Conservation (phyloP, 2,329 filamentous ascomycete genomes). For the Cryphonectria radicalis region DNA sequence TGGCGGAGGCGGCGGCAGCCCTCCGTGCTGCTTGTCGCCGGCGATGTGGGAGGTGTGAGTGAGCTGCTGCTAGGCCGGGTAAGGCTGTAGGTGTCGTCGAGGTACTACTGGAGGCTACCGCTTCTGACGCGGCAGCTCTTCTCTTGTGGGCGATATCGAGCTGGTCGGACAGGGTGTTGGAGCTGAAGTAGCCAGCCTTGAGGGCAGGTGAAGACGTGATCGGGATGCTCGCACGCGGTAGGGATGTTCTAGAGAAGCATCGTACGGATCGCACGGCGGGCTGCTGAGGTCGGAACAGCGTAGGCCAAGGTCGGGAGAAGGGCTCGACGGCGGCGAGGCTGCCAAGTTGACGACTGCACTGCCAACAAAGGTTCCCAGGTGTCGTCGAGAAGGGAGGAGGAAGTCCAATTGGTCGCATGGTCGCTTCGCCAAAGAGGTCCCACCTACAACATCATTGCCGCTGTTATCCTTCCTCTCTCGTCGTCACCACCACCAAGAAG, state of each 20-base stretch:
- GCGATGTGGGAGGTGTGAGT: conserved; percentile 33
- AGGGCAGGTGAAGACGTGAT: conserved; percentile 32
- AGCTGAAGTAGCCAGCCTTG: conserved; percentile 41
- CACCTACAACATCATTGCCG: conserved; percentile 7
- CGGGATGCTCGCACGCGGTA: conserved; percentile 28
- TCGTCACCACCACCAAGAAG: neutral
- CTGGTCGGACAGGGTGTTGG: conserved; percentile 39
- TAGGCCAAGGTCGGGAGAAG: neutral
- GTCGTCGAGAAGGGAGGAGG: conserved; percentile 15
- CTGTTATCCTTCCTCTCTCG: neutral
- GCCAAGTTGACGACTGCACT: conserved; percentile 32
- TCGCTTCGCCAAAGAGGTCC: conserved; percentile 15
- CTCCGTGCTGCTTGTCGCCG: conserved; percentile 36
- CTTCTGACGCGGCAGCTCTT: conserved; percentile 15
- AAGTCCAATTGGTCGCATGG: conserved; percentile 27
- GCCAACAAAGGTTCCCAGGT: conserved; percentile 34
- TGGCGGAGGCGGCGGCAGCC: conserved; percentile 29
- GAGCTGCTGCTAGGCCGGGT: neutral
- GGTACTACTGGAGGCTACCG: conserved; percentile 20
- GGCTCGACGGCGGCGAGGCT: conserved; percentile 19
- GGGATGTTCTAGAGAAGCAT: conserved; percentile 33
- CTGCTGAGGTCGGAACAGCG: neutral
- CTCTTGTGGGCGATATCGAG: conserved; percentile 33
- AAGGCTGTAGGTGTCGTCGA: conserved; percentile 4
- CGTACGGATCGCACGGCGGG: conserved; percentile 10